Evolutionary conservation across 2,329 filamentous ascomycete genomes (phyloP).

Genomic region (Fusarium abutilonis): DNA sequence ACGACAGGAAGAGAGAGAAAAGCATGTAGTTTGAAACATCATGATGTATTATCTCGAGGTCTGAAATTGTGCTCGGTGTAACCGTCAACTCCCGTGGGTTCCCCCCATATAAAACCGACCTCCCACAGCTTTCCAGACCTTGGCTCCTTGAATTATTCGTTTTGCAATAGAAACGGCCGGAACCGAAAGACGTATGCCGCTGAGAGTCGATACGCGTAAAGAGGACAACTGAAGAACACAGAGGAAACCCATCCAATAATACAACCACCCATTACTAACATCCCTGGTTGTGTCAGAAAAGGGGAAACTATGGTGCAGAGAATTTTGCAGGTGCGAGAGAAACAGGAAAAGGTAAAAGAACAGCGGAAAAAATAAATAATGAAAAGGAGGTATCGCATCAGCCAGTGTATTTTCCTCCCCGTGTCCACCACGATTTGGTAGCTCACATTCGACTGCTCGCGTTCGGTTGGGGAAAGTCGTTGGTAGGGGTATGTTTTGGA

Average conservation of each 20-base stretch:
- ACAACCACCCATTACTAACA: constrained; percentile 50
- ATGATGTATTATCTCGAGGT: constrained; percentile 53
- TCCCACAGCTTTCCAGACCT: constrained; percentile 37
- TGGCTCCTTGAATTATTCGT: constrained; percentile 35
- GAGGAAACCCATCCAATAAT: constrained; percentile 50
- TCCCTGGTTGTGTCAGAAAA: constrained; percentile 44
- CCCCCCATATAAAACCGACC: constrained; percentile 39
- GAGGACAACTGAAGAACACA: constrained; percentile 46
- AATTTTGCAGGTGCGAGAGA: constrained; percentile 47
- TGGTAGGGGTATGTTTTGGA: constrained; percentile 46
- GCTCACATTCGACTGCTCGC: constrained; percentile 37
- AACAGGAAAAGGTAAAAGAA: constrained; percentile 37
- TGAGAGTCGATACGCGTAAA: constrained; percentile 41
- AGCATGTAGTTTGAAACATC: constrained; percentile 46
- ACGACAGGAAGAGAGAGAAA: constrained; percentile 3
- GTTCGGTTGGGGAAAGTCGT: constrained; percentile 42
- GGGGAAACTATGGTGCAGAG: constrained; percentile 50
- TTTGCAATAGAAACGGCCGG: constrained; percentile 30
- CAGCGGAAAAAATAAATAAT: constrained; percentile 40
- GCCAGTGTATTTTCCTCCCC: constrained; percentile 43
- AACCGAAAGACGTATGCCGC: constrained; percentile 30
- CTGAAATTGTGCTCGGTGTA: constrained; percentile 50
- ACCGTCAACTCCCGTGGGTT: constrained; percentile 46
- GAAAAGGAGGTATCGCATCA: constrained; percentile 51
- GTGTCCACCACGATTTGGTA: constrained; percentile 41